phyloP scores from a whole-genome alignment of 345 rosid species.

The Turnera subulata region DNA sequence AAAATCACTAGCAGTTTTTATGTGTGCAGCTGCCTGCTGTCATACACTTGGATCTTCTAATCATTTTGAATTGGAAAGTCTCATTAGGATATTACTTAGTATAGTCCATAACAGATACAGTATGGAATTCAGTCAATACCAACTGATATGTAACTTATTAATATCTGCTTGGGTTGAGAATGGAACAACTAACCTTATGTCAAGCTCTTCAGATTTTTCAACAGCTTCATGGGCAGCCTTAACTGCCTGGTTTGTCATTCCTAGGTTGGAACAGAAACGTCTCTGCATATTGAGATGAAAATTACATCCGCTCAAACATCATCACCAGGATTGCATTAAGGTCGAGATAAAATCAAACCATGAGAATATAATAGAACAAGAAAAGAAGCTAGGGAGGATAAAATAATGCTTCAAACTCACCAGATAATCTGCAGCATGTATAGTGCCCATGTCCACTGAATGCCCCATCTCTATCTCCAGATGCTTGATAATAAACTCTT shows the following conservation, averaged over 20 bases:
- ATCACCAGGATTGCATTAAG: neutral
- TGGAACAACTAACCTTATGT: conserved; percentile 41
- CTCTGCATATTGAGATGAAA: conserved; percentile 28
- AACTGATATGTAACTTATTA: too few relatives aligned
- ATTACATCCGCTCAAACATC: neutral
- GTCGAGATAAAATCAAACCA: neutral
- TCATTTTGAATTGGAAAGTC: too few relatives aligned
- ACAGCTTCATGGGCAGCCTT: conserved; percentile 62
- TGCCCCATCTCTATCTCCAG: conserved; percentile 52
- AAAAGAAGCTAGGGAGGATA: neutral
- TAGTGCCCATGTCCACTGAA: conserved; percentile 54
- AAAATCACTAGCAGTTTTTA: too few relatives aligned
- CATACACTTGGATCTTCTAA: too few relatives aligned
- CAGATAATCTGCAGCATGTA: conserved; percentile 53
- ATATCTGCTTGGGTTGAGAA: too few relatives aligned
- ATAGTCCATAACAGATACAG: too few relatives aligned
- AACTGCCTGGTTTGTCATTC: conserved; percentile 52
- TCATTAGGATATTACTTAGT: too few relatives aligned
- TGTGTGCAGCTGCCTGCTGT: too few relatives aligned
- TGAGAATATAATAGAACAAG: neutral
- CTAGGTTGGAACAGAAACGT: conserved; percentile 56
- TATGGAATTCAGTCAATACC: too few relatives aligned
- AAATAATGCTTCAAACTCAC: conserved; percentile 18
- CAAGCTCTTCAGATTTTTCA: conserved; percentile 47
- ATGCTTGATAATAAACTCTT: conserved; percentile 49